Percentiles rank a stretch among this genome's conserved stretches.
These are phyloP conservation scores for Diaporthe vexans DNA, from an alignment of 2,329 filamentous ascomycete genomes.

Conservation along the genomic window DNA sequence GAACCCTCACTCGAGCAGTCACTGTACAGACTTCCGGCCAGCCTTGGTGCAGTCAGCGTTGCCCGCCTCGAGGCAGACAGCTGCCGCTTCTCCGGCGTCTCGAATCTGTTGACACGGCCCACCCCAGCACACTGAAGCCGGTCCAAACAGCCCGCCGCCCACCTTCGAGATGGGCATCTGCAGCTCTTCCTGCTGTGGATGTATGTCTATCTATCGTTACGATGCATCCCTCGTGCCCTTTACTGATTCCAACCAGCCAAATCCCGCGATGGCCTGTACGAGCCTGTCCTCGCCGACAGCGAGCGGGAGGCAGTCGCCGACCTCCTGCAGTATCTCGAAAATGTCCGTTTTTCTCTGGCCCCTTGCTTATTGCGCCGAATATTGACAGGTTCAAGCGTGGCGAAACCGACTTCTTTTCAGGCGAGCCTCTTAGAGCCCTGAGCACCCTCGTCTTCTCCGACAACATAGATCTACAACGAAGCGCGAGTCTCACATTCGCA, in stretches of 20 bases:
- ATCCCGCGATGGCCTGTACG: constrained; percentile 85
- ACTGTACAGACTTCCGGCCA: constrained; percentile 10
- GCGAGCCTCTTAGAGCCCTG: constrained; percentile 91
- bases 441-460: constrained; percentile 98
- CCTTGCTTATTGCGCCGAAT: constrained; percentile 9
- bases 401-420: constrained; percentile 98
- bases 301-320: constrained; percentile 98
- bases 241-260: constrained; percentile 66
- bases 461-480: constrained; percentile 97
- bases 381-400: constrained; percentile 75
- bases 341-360: constrained; percentile 71
- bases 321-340: constrained; percentile 94
- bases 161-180: constrained; percentile 70
- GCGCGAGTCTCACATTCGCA: constrained; percentile 97
- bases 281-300: constrained; percentile 91
- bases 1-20: constrained; percentile 13
- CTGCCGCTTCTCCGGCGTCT: constrained; percentile 36
- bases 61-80: constrained; percentile 38
- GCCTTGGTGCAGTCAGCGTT: constrained; percentile 30
- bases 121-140: constrained; percentile 36
- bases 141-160: constrained; percentile 37
- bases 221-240: constrained; percentile 34
- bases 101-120: constrained; percentile 33
- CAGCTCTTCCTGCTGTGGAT: constrained; percentile 74
- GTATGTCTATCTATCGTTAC: constrained; percentile 49